These are phyloP conservation scores for Jatropha curcas DNA, from an alignment of 345 rosid species.

Conservation along the genomic window DNA sequence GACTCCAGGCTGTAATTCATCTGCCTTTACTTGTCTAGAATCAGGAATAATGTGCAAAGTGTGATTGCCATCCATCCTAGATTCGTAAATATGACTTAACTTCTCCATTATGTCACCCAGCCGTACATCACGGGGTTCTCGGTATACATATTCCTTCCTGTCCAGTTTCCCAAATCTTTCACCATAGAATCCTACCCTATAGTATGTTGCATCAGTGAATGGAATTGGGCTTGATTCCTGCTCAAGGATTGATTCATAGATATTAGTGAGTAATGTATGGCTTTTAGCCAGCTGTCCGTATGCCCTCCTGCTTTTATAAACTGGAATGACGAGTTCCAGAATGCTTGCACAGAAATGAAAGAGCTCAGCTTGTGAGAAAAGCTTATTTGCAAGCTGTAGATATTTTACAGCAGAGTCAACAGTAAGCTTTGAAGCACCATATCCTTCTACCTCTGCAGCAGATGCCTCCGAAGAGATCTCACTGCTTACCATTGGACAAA, in stretches of 20 bases:
- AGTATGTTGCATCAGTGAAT: conserved; percentile 95
- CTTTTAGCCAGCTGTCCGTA: conserved; percentile 97
- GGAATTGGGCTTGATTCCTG: conserved; percentile 97
- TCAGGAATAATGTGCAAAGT: conserved; percentile 88
- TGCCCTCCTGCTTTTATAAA: conserved; percentile 91
- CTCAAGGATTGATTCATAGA: conserved; percentile 90
- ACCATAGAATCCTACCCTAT: conserved; percentile 97
- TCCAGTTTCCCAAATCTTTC: conserved; percentile 90
- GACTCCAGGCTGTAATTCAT: conserved; percentile 89
- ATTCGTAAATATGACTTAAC: conserved; percentile 91
- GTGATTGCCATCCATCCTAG: conserved; percentile 89
- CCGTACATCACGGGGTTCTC: conserved; percentile 97
- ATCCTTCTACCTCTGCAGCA: conserved; percentile 99
- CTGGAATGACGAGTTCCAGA: conserved; percentile 95
- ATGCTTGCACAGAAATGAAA: conserved; percentile 96
- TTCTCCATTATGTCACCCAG: conserved; percentile 99
- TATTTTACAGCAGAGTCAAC: conserved; percentile 99
- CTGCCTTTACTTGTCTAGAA: conserved; percentile 96
- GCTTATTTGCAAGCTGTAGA: conserved; percentile 92
- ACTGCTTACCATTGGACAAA: conserved; percentile 91
- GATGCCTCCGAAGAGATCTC: conserved; percentile 93
- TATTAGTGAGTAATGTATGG: conserved; percentile 80
- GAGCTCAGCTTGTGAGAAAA: conserved; percentile 97
- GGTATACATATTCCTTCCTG: conserved; percentile 78
- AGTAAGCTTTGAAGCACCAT: conserved; percentile 98